These are phyloP conservation scores for Cardamine chenopodiifolia DNA, from an alignment of 345 rosid species.

Conservation along the genomic window DNA sequence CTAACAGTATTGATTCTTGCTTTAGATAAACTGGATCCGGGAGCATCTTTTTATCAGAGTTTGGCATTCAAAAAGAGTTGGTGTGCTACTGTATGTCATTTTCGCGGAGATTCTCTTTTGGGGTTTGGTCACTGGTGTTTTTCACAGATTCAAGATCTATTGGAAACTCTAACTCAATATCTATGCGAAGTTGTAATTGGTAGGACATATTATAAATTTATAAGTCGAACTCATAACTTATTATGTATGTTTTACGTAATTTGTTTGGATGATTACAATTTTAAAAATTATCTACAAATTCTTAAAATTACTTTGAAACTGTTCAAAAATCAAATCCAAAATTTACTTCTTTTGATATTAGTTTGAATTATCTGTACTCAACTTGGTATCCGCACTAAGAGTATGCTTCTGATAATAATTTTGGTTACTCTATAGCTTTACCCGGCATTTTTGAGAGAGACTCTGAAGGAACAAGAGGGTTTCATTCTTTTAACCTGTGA, in stretches of 20 bases:
- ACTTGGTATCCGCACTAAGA: no score
- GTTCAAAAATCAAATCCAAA: no score
- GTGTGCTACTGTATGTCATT: slow-evolving; percentile 68
- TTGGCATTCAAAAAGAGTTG: slow-evolving; percentile 66
- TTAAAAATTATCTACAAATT: no score
- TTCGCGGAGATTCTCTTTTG: slow-evolving; percentile 78
- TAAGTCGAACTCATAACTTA: not conserved
- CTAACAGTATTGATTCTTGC: not conserved
- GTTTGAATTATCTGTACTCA: no score
- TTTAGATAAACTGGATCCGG: slow-evolving; percentile 66
- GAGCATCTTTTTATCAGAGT: slow-evolving; percentile 64
- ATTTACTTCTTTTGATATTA: no score
- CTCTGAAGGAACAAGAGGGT: not conserved
- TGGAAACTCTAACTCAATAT: slow-evolving; percentile 92
- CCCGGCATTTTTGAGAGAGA: not conserved
- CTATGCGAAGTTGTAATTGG: slow-evolving; percentile 12
- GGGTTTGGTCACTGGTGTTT: slow-evolving; percentile 61
- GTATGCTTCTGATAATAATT: no score
- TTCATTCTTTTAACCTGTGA: not conserved
- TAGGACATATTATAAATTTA: not conserved
- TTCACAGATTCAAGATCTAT: slow-evolving; percentile 55
- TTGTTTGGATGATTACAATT: no score
- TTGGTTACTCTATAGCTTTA: no score
- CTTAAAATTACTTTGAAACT: no score
- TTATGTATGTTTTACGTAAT: no score